A percentile compares a stretch with the other conserved stretches of the same genome.
Evolutionary conservation across 2,329 filamentous ascomycete species (phyloP).

Genomic region (Tympanopsis confertula): DNA sequence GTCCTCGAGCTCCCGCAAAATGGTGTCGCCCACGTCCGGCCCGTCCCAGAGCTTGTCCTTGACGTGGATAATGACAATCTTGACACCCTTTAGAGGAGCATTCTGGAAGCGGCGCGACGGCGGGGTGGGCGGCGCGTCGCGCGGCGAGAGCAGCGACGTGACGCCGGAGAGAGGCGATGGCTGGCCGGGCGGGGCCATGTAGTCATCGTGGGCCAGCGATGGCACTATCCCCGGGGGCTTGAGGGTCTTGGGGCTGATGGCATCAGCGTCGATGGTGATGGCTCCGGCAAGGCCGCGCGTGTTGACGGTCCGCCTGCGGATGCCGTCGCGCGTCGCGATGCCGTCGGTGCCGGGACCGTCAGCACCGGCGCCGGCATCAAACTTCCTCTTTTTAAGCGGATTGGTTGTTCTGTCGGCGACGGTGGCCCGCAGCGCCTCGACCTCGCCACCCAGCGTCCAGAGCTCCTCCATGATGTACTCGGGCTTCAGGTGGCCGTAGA

Average conservation of each 20-base stretch:
- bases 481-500: constrained; percentile 85
- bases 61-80: constrained; percentile 81
- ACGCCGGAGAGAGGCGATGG: neutral
- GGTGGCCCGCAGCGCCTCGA: constrained; percentile 37
- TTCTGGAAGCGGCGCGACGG: constrained; percentile 5
- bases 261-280: constrained; percentile 4
- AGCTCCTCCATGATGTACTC: constrained; percentile 74
- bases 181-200: neutral
- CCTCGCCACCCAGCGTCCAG: constrained; percentile 56
- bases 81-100: constrained; percentile 56
- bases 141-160: constrained; percentile 2
- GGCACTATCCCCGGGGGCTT: constrained; percentile 11
- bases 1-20: constrained; percentile 56
- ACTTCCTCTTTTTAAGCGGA: too few species aligned
- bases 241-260: constrained; percentile 3
- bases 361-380: neutral
- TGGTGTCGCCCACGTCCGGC: constrained; percentile 48
- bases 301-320: neutral
- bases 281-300: constrained; percentile 6
- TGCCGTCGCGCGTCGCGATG: neutral
- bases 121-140: constrained; percentile 8
- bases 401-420: constrained; percentile 24
- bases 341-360: neutral
- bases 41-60: constrained; percentile 77
- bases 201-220: neutral